Evolutionary conservation across 441 rosid species (phyloP).

Genomic region (Erodium trifolium): DNA sequence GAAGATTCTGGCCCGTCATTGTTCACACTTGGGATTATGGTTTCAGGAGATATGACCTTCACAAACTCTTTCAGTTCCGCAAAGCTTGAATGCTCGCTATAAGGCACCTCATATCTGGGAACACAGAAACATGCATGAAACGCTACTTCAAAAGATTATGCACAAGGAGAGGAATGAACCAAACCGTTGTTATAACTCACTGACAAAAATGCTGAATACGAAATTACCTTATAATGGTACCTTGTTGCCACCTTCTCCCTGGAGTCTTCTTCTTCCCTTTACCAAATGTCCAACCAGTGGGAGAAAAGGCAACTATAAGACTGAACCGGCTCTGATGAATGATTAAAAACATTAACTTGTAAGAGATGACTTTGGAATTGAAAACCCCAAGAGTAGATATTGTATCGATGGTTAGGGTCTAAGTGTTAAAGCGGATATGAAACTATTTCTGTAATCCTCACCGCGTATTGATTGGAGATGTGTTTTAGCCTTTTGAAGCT

Average conservation of each 20-base stretch:
- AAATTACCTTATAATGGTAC: conserved; percentile 77
- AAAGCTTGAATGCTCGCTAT: conserved; percentile 89
- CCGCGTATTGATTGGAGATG: conserved; percentile 62
- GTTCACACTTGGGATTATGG: conserved; percentile 77
- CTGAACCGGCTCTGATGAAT: conserved; percentile 54
- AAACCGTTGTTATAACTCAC: no score
- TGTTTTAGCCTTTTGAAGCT: conserved; percentile 88
- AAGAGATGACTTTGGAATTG: background rate
- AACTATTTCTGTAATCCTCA: conserved; percentile 25
- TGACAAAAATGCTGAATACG: background rate
- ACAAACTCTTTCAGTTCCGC: conserved; percentile 78
- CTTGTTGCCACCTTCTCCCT: conserved; percentile 88
- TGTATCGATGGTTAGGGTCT: background rate
- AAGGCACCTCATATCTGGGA: conserved; percentile 88
- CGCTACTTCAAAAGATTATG: no score
- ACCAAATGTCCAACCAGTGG: conserved; percentile 87
- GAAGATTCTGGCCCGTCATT: conserved; percentile 71
- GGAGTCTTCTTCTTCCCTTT: conserved; percentile 79
- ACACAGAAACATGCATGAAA: background rate
- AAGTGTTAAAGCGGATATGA: background rate
- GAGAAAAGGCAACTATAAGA: conserved; percentile 87
- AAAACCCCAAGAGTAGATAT: background rate
- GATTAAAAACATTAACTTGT: background rate
- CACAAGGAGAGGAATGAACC: no score
- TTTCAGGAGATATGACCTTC: conserved; percentile 57